A percentile compares a stretch with the other conserved stretches of the same genome.
Evolutionary conservation across 257 asterid genomes (phyloP).

Genomic region (Petunia axillaris): DNA sequence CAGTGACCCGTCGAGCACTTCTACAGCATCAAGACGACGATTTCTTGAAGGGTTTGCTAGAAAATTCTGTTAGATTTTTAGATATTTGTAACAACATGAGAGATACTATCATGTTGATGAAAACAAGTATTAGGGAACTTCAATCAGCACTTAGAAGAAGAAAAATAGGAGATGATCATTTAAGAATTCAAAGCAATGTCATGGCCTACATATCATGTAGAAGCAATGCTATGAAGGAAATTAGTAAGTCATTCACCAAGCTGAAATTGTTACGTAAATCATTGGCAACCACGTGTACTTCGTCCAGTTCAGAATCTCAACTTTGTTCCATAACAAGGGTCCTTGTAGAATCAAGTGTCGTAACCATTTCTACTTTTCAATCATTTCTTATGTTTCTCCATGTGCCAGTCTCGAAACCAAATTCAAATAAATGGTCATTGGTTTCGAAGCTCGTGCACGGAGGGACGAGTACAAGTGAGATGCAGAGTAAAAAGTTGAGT

Average conservation of each 20-base stretch:
- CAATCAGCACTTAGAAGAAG: constrained; percentile 38
- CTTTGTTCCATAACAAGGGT: constrained; percentile 11
- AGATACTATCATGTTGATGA: constrained; percentile 31
- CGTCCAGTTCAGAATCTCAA: constrained; percentile 20
- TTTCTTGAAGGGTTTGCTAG: constrained; percentile 29
- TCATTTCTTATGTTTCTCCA: constrained; percentile 29
- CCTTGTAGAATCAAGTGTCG: constrained; percentile 31
- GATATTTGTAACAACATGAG: constrained; percentile 39
- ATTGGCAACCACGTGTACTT: too few species aligned
- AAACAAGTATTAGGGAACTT: constrained; percentile 30
- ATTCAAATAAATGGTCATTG: constrained; percentile 33
- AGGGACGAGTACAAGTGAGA: constrained; percentile 21
- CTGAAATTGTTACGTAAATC: constrained; percentile 24
- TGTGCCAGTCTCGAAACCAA: constrained; percentile 26
- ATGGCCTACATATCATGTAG: constrained; percentile 19
- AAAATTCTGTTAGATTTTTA: constrained; percentile 32
- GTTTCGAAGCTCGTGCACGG: constrained; percentile 36
- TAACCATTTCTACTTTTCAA: constrained; percentile 30
- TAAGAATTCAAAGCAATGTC: constrained; percentile 23
- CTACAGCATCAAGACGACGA: constrained; percentile 23
- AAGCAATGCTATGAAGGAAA: constrained; percentile 32
- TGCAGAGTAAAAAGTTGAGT: constrained; percentile 1
- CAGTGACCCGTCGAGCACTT: constrained; percentile 28
- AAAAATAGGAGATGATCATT: constrained; percentile 26
- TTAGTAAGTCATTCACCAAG: constrained; percentile 18